phyloP scores from a whole-genome alignment of 495 filamentous ascomycete species.

The Penicillium silybi region DNA sequence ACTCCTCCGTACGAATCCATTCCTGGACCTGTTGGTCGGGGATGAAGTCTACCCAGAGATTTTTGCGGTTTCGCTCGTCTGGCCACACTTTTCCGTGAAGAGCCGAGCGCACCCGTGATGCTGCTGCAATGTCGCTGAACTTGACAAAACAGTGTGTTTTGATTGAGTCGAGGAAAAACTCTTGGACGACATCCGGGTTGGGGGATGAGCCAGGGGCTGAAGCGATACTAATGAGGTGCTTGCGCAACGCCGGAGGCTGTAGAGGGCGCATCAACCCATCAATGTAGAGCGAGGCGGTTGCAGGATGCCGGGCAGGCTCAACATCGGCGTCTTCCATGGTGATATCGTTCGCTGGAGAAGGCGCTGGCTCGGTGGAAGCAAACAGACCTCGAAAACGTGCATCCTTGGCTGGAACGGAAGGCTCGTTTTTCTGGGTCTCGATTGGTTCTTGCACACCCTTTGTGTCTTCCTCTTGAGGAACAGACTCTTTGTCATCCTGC shows the following conservation, averaged over 20 bases:
- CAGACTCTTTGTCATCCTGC: slow-evolving; percentile 24
- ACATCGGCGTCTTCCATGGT: slow-evolving; percentile 46
- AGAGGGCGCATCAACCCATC: slow-evolving; percentile 87
- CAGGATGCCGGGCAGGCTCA: slow-evolving; percentile 71
- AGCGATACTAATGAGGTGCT: slow-evolving; percentile 65
- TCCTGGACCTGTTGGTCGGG: slow-evolving; percentile 67
- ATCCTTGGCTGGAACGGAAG: slow-evolving; percentile 24
- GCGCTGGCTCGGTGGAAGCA: slow-evolving; percentile 22
- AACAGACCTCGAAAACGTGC: slow-evolving; percentile 57
- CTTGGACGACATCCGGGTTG: slow-evolving; percentile 51
- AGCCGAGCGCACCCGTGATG: slow-evolving; percentile 70
- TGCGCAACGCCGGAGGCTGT: slow-evolving; percentile 56
- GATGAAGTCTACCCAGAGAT: slow-evolving; percentile 86
- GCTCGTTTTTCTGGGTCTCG: slow-evolving; percentile 12
- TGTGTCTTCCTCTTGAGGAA: slow-evolving; percentile 10
- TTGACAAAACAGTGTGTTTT: slow-evolving; percentile 80
- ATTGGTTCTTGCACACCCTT: slow-evolving; percentile 5
- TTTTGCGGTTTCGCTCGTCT: slow-evolving; percentile 76
- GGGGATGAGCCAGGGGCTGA: slow-evolving; percentile 48
- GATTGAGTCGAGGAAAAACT: slow-evolving; percentile 79
- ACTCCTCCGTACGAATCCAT: slow-evolving; percentile 71
- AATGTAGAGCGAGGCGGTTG: slow-evolving; percentile 85
- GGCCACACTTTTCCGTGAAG: slow-evolving; percentile 83
- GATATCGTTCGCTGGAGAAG: slow-evolving; percentile 22
- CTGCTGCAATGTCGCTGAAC: slow-evolving; percentile 64